Percentiles rank a stretch among this genome's conserved stretches.
These are phyloP conservation scores for Amphirosellinia nigrospora DNA, from an alignment of 495 filamentous ascomycete genomes.

Conservation along the genomic window DNA sequence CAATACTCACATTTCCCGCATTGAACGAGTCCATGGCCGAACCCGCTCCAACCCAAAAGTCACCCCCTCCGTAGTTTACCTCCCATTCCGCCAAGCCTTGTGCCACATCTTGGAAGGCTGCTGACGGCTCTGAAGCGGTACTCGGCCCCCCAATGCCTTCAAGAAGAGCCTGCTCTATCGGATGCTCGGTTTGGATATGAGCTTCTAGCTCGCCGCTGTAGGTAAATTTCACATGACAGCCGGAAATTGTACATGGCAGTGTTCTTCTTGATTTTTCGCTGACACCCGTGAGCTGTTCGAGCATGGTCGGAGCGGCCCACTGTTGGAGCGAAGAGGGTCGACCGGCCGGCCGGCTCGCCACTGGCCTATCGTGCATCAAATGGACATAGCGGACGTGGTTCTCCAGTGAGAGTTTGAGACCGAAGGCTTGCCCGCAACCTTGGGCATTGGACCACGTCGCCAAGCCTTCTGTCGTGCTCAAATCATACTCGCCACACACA, in stretches of 20 bases:
- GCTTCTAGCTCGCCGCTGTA: slow-evolving; percentile 70
- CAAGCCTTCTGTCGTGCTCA: slow-evolving; percentile 62
- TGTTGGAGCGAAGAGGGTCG: slow-evolving; percentile 25
- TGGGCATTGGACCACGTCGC: slow-evolving; percentile 66
- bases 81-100: slow-evolving; percentile 20
- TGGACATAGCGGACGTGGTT: slow-evolving; percentile 82
- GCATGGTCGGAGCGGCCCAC: slow-evolving; percentile 41
- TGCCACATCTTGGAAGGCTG: slow-evolving; percentile 9
- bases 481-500: slow-evolving; percentile 72
- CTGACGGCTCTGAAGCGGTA: slow-evolving; percentile 7
- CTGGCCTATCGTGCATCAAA: slow-evolving; percentile 60
- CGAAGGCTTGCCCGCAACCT: slow-evolving; percentile 73
- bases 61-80: slow-evolving; percentile 28
- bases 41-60: slow-evolving; percentile 53
- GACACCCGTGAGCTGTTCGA: slow-evolving; percentile 62
- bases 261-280: slow-evolving; percentile 62
- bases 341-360: slow-evolving; percentile 43
- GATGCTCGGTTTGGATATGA: slow-evolving; percentile 59
- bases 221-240: slow-evolving; percentile 66
- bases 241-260: slow-evolving; percentile 59
- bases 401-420: slow-evolving; percentile 74
- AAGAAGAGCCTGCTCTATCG: slow-evolving; percentile 32
- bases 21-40: neutral
- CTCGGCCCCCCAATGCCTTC: slow-evolving; percentile 31
- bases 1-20: neutral